Evolutionary conservation across 73 alveolate genomes (phyloP), one percentile per base, ranked within the genome.

Genomic region (Blepharisma stoltei): DNA sequence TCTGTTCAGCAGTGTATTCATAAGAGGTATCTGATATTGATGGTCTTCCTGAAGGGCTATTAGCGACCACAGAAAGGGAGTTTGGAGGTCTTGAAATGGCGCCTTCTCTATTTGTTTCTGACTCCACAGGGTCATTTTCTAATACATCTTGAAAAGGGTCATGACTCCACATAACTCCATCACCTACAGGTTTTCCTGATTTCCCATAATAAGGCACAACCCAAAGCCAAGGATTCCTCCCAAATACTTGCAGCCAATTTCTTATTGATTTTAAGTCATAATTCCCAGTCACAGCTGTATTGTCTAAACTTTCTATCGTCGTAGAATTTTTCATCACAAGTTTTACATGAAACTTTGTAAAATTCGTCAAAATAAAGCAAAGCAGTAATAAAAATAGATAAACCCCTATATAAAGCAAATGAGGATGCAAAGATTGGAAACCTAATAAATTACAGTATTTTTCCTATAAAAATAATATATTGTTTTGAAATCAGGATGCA

Each of bases 301-400:
- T 88, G 47, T 95, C 99, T 38, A 95, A 71, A 69, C 91, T 91
- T 86, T 95, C 99, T 60, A 94, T 91, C 6, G 99, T 95, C 5
- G 99, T 95, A 76, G 95, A 93, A 78, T 95, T 95, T 55, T 78
- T 77, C 23, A 88, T 55, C 32, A 93, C 91, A 43, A 95, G 83
- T 70, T 78, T 88, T 48, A 90, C 67, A 83, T 95, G 99, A 84
- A 95, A 93, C 73, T 86, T 88, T 27, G 92, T 81, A 84, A 95
- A 95, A 46, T 81, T 82, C 6, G 92, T 84, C 88, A 95, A 77
- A 69, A 93, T 70, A 69, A 82, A 81, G 67, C 85, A 90, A 69
- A 91, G 80, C 88, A 81, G 45, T 77, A 81, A 11, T 82, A 52
- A 69, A 44, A 54, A 11, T 48, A 44, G 9, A 70, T 47, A 11